Evolutionary conservation across 805 yeast genomes (phyloP).

Genomic region (Lipomyces orientalis): DNA sequence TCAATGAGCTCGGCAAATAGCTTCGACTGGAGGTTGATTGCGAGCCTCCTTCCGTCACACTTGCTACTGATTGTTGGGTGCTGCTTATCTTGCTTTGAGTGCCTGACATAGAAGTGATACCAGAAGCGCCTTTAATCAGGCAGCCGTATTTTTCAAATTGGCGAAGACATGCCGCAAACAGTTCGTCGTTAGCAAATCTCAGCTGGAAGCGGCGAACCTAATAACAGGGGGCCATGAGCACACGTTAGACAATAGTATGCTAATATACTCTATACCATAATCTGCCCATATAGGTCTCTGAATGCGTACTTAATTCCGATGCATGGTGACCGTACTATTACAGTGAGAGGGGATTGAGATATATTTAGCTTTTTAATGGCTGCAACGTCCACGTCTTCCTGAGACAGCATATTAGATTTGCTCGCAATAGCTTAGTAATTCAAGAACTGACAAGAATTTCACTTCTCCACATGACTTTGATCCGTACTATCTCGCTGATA

Average conservation of each 20-base stretch:
- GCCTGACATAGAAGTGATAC: constrained; percentile 1
- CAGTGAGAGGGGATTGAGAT: constrained; percentile 8
- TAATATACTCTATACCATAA: constrained; percentile 12
- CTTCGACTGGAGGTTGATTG: constrained; percentile 3
- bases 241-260: neutral
- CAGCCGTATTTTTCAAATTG: constrained; percentile 22
- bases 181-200: constrained; percentile 22
- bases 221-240: neutral
- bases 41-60: neutral
- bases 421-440: neutral
- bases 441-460: constrained; percentile 21
- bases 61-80: constrained; percentile 1
- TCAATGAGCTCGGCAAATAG: neutral
- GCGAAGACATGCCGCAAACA: constrained; percentile 11
- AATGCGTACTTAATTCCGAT: constrained; percentile 23
- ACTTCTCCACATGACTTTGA: constrained; percentile 22
- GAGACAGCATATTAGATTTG: neutral
- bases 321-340: constrained; percentile 29
- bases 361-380: neutral
- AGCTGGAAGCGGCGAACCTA: constrained; percentile 31
- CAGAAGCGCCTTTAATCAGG: constrained; percentile 21
- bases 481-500: neutral
- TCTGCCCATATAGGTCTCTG: neutral
- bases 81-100: neutral
- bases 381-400: constrained; percentile 26